These are phyloP conservation scores for Triglochin maritima DNA, from an alignment of 106 monocot species.

Conservation along the genomic window DNA sequence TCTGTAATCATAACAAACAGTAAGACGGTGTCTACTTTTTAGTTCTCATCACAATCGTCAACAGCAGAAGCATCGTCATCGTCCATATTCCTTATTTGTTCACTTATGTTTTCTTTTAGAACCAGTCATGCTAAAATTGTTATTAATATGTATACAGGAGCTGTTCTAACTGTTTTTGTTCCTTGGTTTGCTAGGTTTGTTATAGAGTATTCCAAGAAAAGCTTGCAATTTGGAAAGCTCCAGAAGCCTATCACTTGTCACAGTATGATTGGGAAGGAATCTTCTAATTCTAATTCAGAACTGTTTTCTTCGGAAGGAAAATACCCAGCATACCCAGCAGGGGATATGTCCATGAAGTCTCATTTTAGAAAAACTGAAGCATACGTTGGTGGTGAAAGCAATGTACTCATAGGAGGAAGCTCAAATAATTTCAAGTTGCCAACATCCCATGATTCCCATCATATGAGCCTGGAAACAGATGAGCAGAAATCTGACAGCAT, in stretches of 20 bases:
- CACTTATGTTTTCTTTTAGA: too few relatives aligned
- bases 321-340: background rate
- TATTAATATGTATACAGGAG: too few relatives aligned
- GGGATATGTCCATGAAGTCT: background rate
- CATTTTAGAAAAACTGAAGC: background rate
- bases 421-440: background rate
- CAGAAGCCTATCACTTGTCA: constrained; percentile 17
- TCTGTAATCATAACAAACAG: too few relatives aligned
- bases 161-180: background rate
- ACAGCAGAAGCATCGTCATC: too few relatives aligned
- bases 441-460: background rate
- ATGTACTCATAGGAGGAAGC: background rate
- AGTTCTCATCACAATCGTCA: too few relatives aligned
- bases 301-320: background rate
- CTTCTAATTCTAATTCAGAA: constrained; percentile 2
- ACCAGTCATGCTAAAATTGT: too few relatives aligned
- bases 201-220: constrained; percentile 12
- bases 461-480: background rate
- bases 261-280: background rate
- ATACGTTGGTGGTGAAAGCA: background rate
- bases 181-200: constrained; percentile 15
- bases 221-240: constrained; percentile 11
- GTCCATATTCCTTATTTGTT: too few relatives aligned
- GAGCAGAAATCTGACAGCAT: background rate
- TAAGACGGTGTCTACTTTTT: too few relatives aligned